phyloP scores from a whole-genome alignment of 1,139 yeast species.

The Debaryomyces nepalensis region DNA sequence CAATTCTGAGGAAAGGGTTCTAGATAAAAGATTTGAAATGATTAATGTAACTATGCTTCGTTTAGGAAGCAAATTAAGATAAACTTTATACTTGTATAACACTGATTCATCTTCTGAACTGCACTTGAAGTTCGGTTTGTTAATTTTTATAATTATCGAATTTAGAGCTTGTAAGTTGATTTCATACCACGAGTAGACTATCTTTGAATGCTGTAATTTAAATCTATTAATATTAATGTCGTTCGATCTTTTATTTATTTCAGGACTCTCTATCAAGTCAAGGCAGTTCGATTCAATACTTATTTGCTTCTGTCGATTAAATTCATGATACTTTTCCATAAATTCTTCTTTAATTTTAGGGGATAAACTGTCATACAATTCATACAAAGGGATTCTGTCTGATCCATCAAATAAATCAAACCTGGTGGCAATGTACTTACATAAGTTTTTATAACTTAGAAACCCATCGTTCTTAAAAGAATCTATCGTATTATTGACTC shows the following conservation, averaged over 20 bases:
- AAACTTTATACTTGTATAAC: constrained; percentile 22
- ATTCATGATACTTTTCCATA: constrained; percentile 29
- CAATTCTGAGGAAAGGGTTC: constrained; percentile 23
- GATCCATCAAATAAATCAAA: constrained; percentile 18
- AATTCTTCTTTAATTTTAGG: constrained; percentile 21
- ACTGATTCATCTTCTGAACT: constrained; percentile 20
- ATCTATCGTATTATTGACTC: constrained; percentile 19
- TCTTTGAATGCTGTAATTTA: constrained; percentile 13
- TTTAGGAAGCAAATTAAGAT: constrained; percentile 25
- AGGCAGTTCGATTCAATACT: constrained; percentile 29
- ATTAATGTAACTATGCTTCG: constrained; percentile 26
- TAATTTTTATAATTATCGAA: constrained; percentile 10
- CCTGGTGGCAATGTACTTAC: constrained; percentile 27
- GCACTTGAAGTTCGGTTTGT: constrained; percentile 7
- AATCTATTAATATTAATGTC: constrained; percentile 15
- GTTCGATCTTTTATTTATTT: constrained; percentile 13
- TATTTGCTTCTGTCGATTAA: constrained; percentile 31
- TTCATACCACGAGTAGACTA: constrained; percentile 22
- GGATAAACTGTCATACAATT: constrained; percentile 23
- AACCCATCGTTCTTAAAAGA: constrained; percentile 24
- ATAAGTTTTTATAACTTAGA: constrained; percentile 25
- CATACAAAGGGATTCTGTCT: constrained; percentile 20
- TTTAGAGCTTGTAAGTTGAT: constrained; percentile 13
- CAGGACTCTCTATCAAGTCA: constrained; percentile 20
- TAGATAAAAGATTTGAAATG: constrained; percentile 27